Conservation (phyloP, 2,329 filamentous ascomycete genomes). For the Helotiales sp. region DNA sequence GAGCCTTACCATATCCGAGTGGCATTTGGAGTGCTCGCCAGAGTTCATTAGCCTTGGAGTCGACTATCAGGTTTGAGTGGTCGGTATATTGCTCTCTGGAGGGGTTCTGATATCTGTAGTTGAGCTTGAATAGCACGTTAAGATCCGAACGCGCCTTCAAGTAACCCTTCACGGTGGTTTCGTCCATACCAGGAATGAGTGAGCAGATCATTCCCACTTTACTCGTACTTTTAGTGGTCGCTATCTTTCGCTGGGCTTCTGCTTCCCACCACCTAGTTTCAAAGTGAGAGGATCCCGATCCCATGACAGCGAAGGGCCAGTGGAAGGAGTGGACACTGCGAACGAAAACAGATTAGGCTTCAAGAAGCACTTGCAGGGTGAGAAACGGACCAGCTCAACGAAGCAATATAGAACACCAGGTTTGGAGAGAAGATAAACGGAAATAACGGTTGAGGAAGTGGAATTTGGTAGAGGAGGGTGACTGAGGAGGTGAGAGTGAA, state of each 20-base stretch:
- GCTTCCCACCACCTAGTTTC: neutral
- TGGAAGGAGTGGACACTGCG: neutral
- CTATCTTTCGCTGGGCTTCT: neutral
- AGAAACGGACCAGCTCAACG: too few relatives aligned
- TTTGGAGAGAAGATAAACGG: too few relatives aligned
- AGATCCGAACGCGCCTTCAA: neutral
- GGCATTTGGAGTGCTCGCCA: too few relatives aligned
- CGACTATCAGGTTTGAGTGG: slow-evolving; percentile 13
- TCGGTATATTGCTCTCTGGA: neutral
- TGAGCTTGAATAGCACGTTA: neutral
- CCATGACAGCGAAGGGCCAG: neutral
- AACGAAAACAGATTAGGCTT: neutral
- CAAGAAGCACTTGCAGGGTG: too few relatives aligned
- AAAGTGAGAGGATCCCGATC: neutral
- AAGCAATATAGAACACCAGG: neutral
- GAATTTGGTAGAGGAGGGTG: too few relatives aligned
- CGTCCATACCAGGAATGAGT: neutral
- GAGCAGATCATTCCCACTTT: neutral
- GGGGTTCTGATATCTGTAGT: neutral
- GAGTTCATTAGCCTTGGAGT: too few relatives aligned
- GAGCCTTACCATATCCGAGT: too few relatives aligned
- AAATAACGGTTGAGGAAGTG: too few relatives aligned
- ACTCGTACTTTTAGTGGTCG: neutral
- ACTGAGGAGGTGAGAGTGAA: too few relatives aligned
- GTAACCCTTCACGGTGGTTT: neutral